Conservation (phyloP, 2,329 filamentous ascomycete species). For the Juglanconis oblonga region DNA sequence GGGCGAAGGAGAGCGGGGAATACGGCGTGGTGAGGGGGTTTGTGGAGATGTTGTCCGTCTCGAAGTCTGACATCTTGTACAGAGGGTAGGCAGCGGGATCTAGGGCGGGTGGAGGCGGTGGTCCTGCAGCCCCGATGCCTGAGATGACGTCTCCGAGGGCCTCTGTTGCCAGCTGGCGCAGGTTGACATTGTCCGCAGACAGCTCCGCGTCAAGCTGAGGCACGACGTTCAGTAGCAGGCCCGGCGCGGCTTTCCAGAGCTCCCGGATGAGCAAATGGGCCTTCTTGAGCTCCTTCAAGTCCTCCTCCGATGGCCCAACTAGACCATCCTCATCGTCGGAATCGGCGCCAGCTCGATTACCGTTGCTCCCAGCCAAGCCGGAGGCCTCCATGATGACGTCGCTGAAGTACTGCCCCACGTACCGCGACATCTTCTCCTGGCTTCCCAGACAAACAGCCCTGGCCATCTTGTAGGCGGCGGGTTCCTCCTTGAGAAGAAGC, state of each 20-base stretch:
- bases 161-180: conserved; percentile 86
- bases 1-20: conserved; percentile 85
- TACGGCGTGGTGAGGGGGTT: conserved; percentile 76
- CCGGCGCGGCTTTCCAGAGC: conserved; percentile 87
- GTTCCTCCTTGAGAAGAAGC: conserved; percentile 80
- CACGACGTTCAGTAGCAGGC: conserved; percentile 87
- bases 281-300: conserved; percentile 83
- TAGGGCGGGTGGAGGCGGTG: conserved; percentile 67
- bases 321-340: conserved; percentile 59
- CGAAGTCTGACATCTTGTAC: conserved; percentile 60
- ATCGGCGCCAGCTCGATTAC: conserved; percentile 57
- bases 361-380: conserved; percentile 54
- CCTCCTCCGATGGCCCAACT: conserved; percentile 71
- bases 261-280: conserved; percentile 87
- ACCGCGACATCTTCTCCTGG: conserved; percentile 90
- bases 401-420: conserved; percentile 94
- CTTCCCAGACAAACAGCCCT: conserved; percentile 88
- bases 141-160: conserved; percentile 93
- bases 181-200: conserved; percentile 80
- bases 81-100: conserved; percentile 87
- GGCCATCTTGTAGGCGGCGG: conserved; percentile 93
- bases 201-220: conserved; percentile 92
- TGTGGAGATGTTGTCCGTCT: conserved; percentile 44
- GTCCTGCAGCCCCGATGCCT: conserved; percentile 87
- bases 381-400: conserved; percentile 91